Evolutionary conservation across 2,329 filamentous ascomycete genomes (phyloP), one percentile per base, ranked within the genome.

Genomic region (Arachnomyces sp.): DNA sequence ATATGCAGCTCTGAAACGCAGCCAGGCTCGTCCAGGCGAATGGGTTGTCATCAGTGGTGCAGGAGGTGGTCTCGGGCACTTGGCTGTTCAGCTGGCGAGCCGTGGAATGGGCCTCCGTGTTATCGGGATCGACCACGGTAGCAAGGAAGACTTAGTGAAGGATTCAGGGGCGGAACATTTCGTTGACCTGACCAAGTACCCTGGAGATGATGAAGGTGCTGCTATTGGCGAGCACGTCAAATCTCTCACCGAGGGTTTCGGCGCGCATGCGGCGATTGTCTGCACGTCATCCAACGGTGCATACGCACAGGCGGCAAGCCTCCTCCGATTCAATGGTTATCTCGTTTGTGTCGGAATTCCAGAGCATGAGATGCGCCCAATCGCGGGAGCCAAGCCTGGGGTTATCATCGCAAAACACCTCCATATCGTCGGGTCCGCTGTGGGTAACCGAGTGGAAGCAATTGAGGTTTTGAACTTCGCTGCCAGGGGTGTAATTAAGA

Each of bases 111-210:
- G 74, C 8, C 65, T 77, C 46, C 70, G 79, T 33, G 76, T 82
- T 28, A 77, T 82, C 42, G 80, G 77, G 17, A 72, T 84, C 53
- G 81, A 84, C 54, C 68, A 76, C 48, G 74, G 72, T 34, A 72
- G 67, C 50, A 84, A 84, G 57, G 73, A 75, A 49, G 50, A 72
- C 9, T 54, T 82, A 2, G 70, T 75, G 7, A 70, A 70, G 35
- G 67, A 73, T 1, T 77, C 68, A n/a, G 80, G 80, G 7, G 79
- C 79, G 0, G 79, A 83, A 54, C 71, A 74, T 48, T 84, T 83
- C 59, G 65, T 84, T 43, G 76, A 81, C 45, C 66, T 82, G 43
- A 74, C 76, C 20, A 64, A 70, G 41, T 69, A 66, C 49, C 57
- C 61, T 4, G 48, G 50, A 29, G 64, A 70, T 40, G 66, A 71